Evolutionary conservation across 1,284 basidiomycete genomes (phyloP), one percentile per base, ranked within the genome.

Genomic region (Golubevia pallescens): DNA sequence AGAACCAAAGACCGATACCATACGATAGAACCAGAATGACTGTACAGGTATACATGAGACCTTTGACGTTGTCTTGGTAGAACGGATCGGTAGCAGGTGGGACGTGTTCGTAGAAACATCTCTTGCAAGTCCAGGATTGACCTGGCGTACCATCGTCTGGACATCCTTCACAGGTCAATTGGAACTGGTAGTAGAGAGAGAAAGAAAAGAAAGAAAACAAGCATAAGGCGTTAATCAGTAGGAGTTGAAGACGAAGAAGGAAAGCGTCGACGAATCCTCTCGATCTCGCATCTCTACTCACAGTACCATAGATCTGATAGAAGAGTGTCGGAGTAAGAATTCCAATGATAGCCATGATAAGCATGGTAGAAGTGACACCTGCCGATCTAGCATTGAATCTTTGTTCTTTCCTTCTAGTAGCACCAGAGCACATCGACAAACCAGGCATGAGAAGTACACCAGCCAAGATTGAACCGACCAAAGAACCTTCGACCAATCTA

Each of bases 331-430:
- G 97, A 0, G 95, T 92, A 63, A 99, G 88, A 1, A 94, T 94
- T 14, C 97, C 97, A 68, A 99, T 97, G 85, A 99, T 95, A 4
- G 97, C 97, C 96, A 99, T 99, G 87, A 99, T 99, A 78, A 99
- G 87, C 94, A 99, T 97, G 87, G 97, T 97, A 81, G 94, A 97
- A 0, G 97, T 99, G 10, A 99, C 97, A 58, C 97, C 94, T 2
- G 97, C 97, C 77, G 93, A 94, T 87, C 94, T 95, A 10, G 97
- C 96, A 83, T 99, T 99, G 88, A 99, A 99, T 77, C 91, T 93
- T 84, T 96, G 93, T 87, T 99, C 97, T 87, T 99, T 99, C 79
- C 92, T 89, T 80, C 91, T 89, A 63, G 97, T 81, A 0, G 97
- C 97, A 10, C 93, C 93, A n/a, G 93, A 93, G 81, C 93, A 92